Conservation (phyloP, 768 basidiomycete species). For the Calvatia gigantea region DNA sequence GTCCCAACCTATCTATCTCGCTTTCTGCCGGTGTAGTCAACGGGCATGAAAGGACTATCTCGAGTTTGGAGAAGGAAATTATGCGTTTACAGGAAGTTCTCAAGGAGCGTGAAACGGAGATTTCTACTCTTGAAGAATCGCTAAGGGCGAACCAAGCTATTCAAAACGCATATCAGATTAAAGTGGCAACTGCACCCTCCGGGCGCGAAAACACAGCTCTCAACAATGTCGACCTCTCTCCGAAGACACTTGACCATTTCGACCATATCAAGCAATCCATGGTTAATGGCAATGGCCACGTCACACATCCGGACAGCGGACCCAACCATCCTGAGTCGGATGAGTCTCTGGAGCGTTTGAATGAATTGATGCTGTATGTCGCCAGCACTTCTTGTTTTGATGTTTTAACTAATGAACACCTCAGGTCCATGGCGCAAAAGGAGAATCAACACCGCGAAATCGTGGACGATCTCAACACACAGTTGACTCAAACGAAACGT, state of each 20-base stretch:
- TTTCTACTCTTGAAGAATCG: slow-evolving; percentile 64
- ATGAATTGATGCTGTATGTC: slow-evolving; percentile 89
- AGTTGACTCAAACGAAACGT: slow-evolving; percentile 66
- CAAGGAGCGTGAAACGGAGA: slow-evolving; percentile 90
- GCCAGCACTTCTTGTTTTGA: neutral
- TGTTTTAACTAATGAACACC: slow-evolving; percentile 12
- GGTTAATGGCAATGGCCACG: slow-evolving; percentile 43
- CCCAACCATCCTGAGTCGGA: slow-evolving; percentile 50
- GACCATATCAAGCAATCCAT: slow-evolving; percentile 69
- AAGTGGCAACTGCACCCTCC: slow-evolving; percentile 12
- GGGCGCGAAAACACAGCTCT: slow-evolving; percentile 22
- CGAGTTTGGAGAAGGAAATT: slow-evolving; percentile 90
- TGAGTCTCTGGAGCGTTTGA: slow-evolving; percentile 74
- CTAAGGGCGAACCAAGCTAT: slow-evolving; percentile 34
- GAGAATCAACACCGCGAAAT: slow-evolving; percentile 85
- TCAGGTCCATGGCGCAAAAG: slow-evolving; percentile 95
- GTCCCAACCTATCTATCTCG: slow-evolving; percentile 60
- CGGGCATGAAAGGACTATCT: slow-evolving; percentile 64
- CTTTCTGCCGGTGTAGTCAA: slow-evolving; percentile 36
- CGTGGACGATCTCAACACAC: slow-evolving; percentile 66
- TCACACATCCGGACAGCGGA: slow-evolving; percentile 31
- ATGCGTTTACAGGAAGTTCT: slow-evolving; percentile 93
- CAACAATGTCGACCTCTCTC: slow-evolving; percentile 49
- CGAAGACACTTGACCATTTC: slow-evolving; percentile 70
- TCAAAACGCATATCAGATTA: slow-evolving; percentile 7